Conservation (phyloP, 257 asterid genomes). For the Craterostigma plantagineum region DNA sequence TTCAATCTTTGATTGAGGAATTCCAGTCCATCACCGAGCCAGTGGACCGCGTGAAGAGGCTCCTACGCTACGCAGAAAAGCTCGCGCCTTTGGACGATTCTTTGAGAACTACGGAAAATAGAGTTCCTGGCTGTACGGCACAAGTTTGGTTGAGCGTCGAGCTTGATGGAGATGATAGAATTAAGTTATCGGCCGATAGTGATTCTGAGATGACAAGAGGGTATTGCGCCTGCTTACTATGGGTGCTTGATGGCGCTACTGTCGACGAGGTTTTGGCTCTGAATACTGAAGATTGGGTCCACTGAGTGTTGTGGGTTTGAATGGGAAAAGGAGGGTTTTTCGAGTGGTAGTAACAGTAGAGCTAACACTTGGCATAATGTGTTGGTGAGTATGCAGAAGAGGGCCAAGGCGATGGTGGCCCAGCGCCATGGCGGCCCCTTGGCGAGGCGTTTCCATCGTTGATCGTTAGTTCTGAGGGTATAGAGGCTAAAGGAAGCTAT, state of each 20-base stretch:
- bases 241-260: conserved; percentile 53
- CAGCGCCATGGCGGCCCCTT: conserved; percentile 22
- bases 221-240: conserved; percentile 57
- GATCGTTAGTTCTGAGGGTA: conserved; percentile 31
- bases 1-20: conserved; percentile 13
- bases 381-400: conserved; percentile 49
- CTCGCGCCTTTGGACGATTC: conserved; percentile 36
- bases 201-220: conserved; percentile 80
- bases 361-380: conserved; percentile 83
- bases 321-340: conserved; percentile 1
- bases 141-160: conserved; percentile 64
- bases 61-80: conserved; percentile 37
- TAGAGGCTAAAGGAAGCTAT: conserved; percentile 52
- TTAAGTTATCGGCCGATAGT: conserved; percentile 46
- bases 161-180: conserved; percentile 23
- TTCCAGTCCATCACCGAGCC: conserved; percentile 46
- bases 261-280: conserved; percentile 48
- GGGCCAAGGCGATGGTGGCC: conserved; percentile 33
- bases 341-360: too few species aligned
- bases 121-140: conserved; percentile 76
- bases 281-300: conserved; percentile 39
- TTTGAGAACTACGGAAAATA: conserved; percentile 22
- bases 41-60: conserved; percentile 50
- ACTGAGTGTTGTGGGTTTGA: conserved; percentile 52
- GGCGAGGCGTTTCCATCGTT: conserved; percentile 43